A percentile compares a stretch with the other conserved stretches of the same genome.
Evolutionary conservation across 768 basidiomycete species (phyloP).

Genomic region (Lactarius tabidus): DNA sequence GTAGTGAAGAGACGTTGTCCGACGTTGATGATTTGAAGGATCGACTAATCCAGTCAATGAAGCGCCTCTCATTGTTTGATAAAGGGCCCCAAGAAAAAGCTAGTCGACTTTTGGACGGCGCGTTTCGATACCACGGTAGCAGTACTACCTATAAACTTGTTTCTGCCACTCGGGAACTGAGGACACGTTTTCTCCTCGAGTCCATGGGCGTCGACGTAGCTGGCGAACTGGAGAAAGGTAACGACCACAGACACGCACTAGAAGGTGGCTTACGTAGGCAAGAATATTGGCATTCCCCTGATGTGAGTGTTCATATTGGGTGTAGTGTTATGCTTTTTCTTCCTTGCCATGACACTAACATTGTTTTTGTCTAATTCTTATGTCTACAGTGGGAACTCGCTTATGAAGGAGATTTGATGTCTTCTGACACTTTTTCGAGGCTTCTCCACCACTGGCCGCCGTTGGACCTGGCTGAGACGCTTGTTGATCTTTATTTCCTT

Average conservation of each 20-base stretch:
- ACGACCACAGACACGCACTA: background rate
- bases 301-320: conserved; percentile 18
- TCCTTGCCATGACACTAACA: background rate
- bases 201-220: conserved; percentile 3
- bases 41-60: conserved; percentile 9
- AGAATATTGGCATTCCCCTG: conserved; percentile 23
- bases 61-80: conserved; percentile 21
- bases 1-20: background rate
- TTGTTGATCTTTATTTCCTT: conserved; percentile 68
- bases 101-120: conserved; percentile 17
- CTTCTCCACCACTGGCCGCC: conserved; percentile 55
- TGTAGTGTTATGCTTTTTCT: background rate
- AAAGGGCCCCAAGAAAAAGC: conserved; percentile 17
- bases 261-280: conserved; percentile 6
- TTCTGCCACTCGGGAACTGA: conserved; percentile 11
- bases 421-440: conserved; percentile 32
- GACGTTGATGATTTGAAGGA: conserved; percentile 9
- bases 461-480: conserved; percentile 47
- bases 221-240: conserved; percentile 1
- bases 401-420: conserved; percentile 44
- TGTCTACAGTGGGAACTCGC: conserved; percentile 52
- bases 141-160: conserved; percentile 19
- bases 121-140: conserved; percentile 23
- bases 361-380: background rate
- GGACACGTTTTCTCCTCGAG: conserved; percentile 10